A percentile compares a stretch with the other conserved stretches of the same genome.
Evolutionary conservation across 1,284 basidiomycete genomes (phyloP).

Genomic region (Serendipita sp.): DNA sequence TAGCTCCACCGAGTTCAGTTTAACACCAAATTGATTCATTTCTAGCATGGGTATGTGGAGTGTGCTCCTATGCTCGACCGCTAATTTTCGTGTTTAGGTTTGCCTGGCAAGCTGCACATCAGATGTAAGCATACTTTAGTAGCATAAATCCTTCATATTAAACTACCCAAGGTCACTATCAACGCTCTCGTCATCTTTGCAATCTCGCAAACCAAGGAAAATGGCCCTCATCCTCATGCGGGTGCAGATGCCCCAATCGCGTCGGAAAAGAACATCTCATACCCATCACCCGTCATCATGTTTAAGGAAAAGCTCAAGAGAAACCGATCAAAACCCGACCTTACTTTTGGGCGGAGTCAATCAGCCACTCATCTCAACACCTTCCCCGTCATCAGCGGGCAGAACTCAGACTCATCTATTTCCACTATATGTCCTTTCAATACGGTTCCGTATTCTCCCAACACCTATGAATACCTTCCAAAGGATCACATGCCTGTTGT

Average conservation of each 20-base stretch:
- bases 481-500: neutral
- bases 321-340: neutral
- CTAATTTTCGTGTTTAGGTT: constrained; percentile 21
- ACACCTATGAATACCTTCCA: neutral
- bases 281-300: neutral
- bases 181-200: neutral
- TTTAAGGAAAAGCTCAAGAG: neutral
- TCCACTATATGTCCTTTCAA: neutral
- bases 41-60: neutral
- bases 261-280: neutral
- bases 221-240: neutral
- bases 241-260: neutral
- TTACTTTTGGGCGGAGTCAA: neutral
- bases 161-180: neutral
- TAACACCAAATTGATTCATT: neutral
- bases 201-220: neutral
- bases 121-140: neutral
- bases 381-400: neutral
- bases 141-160: neutral
- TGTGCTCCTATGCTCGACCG: neutral
- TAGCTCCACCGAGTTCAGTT: neutral
- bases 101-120: constrained; percentile 29
- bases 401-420: neutral
- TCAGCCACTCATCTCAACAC: neutral
- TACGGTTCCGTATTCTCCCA: neutral